A percentile compares a stretch with the other conserved stretches of the same genome.
phyloP scores from a whole-genome alignment of 805 yeast species.

The Nakazawaea wyomingensis region DNA sequence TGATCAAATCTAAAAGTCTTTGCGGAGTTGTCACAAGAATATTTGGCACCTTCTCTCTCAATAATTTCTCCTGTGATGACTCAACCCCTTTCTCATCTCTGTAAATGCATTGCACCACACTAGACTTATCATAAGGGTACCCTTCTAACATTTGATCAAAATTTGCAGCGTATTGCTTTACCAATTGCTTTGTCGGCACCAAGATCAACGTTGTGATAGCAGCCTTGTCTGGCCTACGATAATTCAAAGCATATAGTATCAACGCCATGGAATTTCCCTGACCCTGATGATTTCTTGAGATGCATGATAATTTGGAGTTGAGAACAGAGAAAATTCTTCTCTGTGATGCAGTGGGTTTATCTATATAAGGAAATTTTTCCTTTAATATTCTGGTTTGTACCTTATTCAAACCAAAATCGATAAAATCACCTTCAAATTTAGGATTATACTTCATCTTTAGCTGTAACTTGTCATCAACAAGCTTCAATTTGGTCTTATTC shows the following conservation, averaged over 20 bases:
- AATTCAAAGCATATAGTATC: conserved; percentile 22
- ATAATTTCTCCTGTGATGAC: conserved; percentile 18
- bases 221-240: conserved; percentile 20
- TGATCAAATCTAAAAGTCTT: conserved; percentile 28
- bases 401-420: conserved; percentile 5
- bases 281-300: conserved; percentile 27
- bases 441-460: conserved; percentile 12
- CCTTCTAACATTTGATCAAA: conserved; percentile 14
- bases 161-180: conserved; percentile 19
- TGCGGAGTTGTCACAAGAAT: conserved; percentile 30
- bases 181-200: conserved; percentile 21
- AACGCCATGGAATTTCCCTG: conserved; percentile 26
- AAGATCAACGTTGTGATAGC: conserved; percentile 19
- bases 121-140: conserved; percentile 5
- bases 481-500: conserved; percentile 3
- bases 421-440: conserved; percentile 3
- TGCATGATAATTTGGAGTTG: conserved; percentile 22
- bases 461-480: conserved; percentile 8
- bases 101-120: conserved; percentile 26
- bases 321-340: conserved; percentile 23
- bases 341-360: conserved; percentile 25
- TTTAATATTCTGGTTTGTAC: not conserved
- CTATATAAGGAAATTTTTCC: conserved; percentile 6
- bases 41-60: conserved; percentile 23
- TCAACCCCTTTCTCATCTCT: conserved; percentile 22